phyloP scores from a whole-genome alignment of 805 yeast species.

The Middelhovenomyces tepae region DNA sequence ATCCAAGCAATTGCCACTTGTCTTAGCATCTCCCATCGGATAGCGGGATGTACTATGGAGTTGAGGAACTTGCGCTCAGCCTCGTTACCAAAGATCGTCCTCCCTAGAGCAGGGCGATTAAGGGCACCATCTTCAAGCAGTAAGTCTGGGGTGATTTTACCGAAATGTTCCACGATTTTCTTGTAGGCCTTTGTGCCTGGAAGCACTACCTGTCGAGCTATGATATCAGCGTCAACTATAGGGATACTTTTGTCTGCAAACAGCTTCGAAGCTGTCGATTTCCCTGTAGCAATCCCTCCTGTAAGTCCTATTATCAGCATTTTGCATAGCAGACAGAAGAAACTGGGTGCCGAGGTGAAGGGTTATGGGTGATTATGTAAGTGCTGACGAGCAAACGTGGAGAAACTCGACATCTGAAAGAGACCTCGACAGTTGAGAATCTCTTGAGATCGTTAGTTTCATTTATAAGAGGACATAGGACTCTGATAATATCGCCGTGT shows the following conservation, averaged over 20 bases:
- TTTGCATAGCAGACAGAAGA: too few species aligned
- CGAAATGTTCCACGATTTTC: conserved; percentile 54
- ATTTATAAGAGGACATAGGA: too few species aligned
- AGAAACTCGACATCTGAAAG: too few species aligned
- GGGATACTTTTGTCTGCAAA: conserved; percentile 44
- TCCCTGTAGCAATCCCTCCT: conserved; percentile 97
- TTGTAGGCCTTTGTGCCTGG: conserved; percentile 71
- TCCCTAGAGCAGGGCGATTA: conserved; percentile 70
- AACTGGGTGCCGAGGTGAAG: too few species aligned
- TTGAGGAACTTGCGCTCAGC: conserved; percentile 54
- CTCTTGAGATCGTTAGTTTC: too few species aligned
- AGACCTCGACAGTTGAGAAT: too few species aligned
- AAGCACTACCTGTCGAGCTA: conserved; percentile 77
- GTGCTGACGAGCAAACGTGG: too few species aligned
- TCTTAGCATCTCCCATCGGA: conserved; percentile 54
- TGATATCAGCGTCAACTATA: conserved; percentile 80
- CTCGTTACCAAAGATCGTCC: conserved; percentile 63
- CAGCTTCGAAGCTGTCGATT: conserved; percentile 72
- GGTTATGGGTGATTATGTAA: too few species aligned
- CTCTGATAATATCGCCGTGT: too few species aligned
- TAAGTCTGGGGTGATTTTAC: conserved; percentile 41
- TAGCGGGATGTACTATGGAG: conserved; percentile 80
- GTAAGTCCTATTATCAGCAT: conserved; percentile 95
- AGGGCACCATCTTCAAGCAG: conserved; percentile 38
- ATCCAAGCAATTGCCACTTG: conserved; percentile 52